Base-by-base conservation (phyloP, 345 rosid genomes). In the Eucalyptus sp. region DNA sequence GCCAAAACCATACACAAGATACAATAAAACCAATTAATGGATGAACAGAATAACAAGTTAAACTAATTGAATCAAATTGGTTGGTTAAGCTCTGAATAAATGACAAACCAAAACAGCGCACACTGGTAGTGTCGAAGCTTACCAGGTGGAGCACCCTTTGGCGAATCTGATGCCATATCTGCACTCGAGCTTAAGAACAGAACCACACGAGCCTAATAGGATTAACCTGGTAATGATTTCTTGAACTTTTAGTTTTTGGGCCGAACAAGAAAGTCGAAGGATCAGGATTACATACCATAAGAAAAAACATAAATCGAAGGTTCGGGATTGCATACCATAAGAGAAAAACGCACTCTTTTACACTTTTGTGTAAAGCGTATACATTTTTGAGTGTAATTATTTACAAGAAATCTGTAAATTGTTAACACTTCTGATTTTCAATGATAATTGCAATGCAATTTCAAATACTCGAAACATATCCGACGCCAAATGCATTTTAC, bases 131-230 rank as follows among this genome's bases (percentile, higher is more conserved):
- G 87, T 76, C 15, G 7, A 76, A 46, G 33, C 87, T 88, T 83
- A 88, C 89, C 89, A 80, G 89, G n/a, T n/a, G 86, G 50, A 81
- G 89, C 87, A 50, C 71, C 89, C 87, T 88, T 88, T 11, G 86
- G 87, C 2, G 79, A 88, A 58, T 88, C 66, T 13, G 89, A 88
- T 43, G 89, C 89, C 89, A 88, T 88, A 56, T 48, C 89, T 88
- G 76, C 89, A 88, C 13, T 48, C 8, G 5, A 41, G 84, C 84
- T 37, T 9, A 76, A 76, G 27, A 76, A 76, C 27, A 54, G 43
- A 25, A 86, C 31, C 27, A 50, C 25, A 86, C 9, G 29, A 50
- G 16, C 44, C 16, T 86, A 86, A 50, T n/a, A 86, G 60, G 54
- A 50, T 37, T 33, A 50, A 54, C 29, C 54, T 17, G 15, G 43